These are phyloP conservation scores for Colletotrichum lindemuthianum DNA, from an alignment of 2,329 filamentous ascomycete genomes.

Conservation along the genomic window DNA sequence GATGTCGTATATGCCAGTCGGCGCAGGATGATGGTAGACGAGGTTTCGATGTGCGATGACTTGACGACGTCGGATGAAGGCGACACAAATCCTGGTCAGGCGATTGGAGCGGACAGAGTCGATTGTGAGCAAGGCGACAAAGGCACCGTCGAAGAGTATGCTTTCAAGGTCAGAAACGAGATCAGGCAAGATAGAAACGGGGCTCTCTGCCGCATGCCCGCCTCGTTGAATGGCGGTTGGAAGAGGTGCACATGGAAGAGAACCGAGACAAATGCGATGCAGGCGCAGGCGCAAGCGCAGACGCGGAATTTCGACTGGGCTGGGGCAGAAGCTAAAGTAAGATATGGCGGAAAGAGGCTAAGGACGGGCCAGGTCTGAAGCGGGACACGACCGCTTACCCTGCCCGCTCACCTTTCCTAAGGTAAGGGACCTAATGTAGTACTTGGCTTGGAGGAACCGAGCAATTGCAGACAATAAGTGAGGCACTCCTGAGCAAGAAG, in stretches of 20 bases:
- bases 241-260: background rate
- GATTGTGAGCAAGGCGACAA: background rate
- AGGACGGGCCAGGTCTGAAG: no score
- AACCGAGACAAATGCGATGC: conserved; percentile 12
- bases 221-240: conserved; percentile 24
- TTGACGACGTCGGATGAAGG: no score
- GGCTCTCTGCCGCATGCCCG: conserved; percentile 17
- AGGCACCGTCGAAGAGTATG: background rate
- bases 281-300: conserved; percentile 18
- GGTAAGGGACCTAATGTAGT: background rate
- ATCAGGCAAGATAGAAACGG: conserved; percentile 1
- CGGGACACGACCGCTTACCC: no score
- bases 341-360: no score
- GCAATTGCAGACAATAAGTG: conserved; percentile 5
- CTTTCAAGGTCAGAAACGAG: background rate
- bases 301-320: conserved; percentile 7
- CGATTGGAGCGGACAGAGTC: background rate
- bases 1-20: no score
- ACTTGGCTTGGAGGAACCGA: conserved; percentile 6
- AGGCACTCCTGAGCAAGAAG: no score
- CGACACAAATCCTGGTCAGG: no score
- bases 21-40: no score
- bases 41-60: no score
- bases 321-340: background rate
- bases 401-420: no score